Percentiles rank a stretch among this genome's conserved stretches.
These are phyloP conservation scores for Cryptosporidium sp. DNA, from an alignment of 169 alveolate genomes.

Conservation along the genomic window DNA sequence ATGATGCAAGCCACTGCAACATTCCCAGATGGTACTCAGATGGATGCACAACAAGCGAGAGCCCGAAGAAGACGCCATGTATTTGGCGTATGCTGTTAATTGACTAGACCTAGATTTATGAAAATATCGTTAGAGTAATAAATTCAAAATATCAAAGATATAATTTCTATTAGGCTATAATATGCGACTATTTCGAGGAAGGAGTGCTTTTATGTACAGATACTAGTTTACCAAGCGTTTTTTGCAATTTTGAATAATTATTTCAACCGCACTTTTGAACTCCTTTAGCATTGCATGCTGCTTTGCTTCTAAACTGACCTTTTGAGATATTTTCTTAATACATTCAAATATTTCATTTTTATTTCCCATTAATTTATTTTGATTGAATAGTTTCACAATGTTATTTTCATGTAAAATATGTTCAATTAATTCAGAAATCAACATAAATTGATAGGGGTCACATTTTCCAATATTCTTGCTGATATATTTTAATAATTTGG, in stretches of 20 bases:
- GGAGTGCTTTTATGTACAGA: background rate
- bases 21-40: slow-evolving; percentile 76
- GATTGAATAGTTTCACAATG: background rate
- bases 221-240: background rate
- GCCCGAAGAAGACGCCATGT: slow-evolving; percentile 75
- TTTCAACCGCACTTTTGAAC: slow-evolving; percentile 1
- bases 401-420: slow-evolving; percentile 54
- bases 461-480: slow-evolving; percentile 28
- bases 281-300: slow-evolving; percentile 51
- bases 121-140: background rate
- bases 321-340: slow-evolving; percentile 46
- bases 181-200: background rate
- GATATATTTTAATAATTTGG: slow-evolving; percentile 20
- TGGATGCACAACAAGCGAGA: slow-evolving; percentile 77
- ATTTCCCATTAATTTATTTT: background rate
- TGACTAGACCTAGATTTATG: background rate
- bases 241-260: slow-evolving; percentile 46
- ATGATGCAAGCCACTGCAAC: slow-evolving; percentile 77
- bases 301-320: slow-evolving; percentile 45
- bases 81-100: slow-evolving; percentile 68
- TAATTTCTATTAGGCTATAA: background rate
- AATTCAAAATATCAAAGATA: background rate
- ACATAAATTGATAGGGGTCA: slow-evolving; percentile 31
- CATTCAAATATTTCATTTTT: slow-evolving; percentile 26
- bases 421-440: slow-evolving; percentile 47